phyloP scores from a whole-genome alignment of 768 basidiomycete genomes.

The Pisolithus microcarpus region DNA sequence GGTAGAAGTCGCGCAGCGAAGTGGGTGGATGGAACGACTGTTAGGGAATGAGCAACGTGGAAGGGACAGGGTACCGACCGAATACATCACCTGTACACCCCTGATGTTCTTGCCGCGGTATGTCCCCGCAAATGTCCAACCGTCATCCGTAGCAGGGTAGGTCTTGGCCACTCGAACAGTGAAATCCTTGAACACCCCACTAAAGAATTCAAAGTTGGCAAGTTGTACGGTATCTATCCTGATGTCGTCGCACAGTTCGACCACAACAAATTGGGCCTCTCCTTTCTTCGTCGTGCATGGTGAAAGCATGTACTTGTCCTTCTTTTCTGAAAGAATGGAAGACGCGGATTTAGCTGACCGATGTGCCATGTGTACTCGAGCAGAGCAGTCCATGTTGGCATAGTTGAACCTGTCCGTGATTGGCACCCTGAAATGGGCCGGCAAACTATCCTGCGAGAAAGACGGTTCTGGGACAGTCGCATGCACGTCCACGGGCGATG shows the following conservation, averaged over 20 bases:
- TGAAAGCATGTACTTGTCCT: conserved; percentile 94
- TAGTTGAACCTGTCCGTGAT: conserved; percentile 91
- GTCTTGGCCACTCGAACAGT: conserved; percentile 82
- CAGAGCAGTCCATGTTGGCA: conserved; percentile 87
- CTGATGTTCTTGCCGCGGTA: conserved; percentile 85
- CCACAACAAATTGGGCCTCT: conserved; percentile 68
- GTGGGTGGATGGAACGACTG: conserved; percentile 75
- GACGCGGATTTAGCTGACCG: conserved; percentile 73
- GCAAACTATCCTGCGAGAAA: conserved; percentile 23
- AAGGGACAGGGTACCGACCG: not conserved
- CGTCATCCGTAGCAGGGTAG: conserved; percentile 52
- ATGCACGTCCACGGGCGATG: conserved; percentile 7
- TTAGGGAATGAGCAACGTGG: not conserved
- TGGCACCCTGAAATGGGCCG: conserved; percentile 66
- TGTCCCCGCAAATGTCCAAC: conserved; percentile 69
- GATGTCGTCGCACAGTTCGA: conserved; percentile 97
- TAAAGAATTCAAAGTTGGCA: conserved; percentile 97
- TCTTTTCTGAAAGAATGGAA: conserved; percentile 80
- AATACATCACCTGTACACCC: conserved; percentile 67
- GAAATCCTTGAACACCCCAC: conserved; percentile 91
- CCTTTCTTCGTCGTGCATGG: conserved; percentile 58
- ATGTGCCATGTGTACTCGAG: conserved; percentile 82
- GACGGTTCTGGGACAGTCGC: conserved; percentile 10
- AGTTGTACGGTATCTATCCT: conserved; percentile 93
- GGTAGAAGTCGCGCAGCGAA: conserved; percentile 77